Evolutionary conservation across 768 basidiomycete genomes (phyloP), one percentile per base, ranked within the genome.

Genomic region (Clavaria fumosa): DNA sequence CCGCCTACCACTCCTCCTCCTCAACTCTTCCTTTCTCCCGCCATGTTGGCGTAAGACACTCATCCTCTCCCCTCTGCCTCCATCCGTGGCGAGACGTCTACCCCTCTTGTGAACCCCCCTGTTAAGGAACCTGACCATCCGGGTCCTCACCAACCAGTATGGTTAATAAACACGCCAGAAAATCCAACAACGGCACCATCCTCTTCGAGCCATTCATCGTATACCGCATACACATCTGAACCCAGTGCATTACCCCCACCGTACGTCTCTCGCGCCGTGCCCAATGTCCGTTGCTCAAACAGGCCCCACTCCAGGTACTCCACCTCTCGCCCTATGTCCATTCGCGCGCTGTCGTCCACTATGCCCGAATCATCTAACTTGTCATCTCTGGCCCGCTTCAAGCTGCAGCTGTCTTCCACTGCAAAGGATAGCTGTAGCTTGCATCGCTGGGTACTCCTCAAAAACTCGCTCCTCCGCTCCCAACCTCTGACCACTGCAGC

Each of bases 141-240:
- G n/a, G n/a, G n/a, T n/a, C n/a, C n/a, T n/a, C n/a, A n/a, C n/a
- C n/a, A 54, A 52, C 61, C 58, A 62, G 59, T 67, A 86, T 85
- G 82, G 78, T 83, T 68, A 75, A 82, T 65, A 81, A 75, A 74
- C 74, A 75, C 56, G 64, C 74, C 54, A 79, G 77, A 49, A 76
- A 66, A 59, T 76, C 78, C 54, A 79, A 75, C 68, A 77, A 82
- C 78, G 80, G 82, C 66, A 77, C 79, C 60, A 70, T 83, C 43
- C 72, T 83, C 53, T 85, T 85, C 58, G 81, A 83, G 65, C 82
- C 82, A 44, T 75, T 79, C 65, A 77, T 82, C 59, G 81, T 82
- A 58, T 73, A 83, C 60, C 82, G 82, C 58, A 85, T 85, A 85
- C 72, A 76, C 63, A 61, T 60, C 54, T 69, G 53, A 70, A 52